Percentiles rank a stretch among this genome's conserved stretches.
phyloP scores from a whole-genome alignment of 2,329 filamentous ascomycete species.

The Mycosphaerella arachidis region DNA sequence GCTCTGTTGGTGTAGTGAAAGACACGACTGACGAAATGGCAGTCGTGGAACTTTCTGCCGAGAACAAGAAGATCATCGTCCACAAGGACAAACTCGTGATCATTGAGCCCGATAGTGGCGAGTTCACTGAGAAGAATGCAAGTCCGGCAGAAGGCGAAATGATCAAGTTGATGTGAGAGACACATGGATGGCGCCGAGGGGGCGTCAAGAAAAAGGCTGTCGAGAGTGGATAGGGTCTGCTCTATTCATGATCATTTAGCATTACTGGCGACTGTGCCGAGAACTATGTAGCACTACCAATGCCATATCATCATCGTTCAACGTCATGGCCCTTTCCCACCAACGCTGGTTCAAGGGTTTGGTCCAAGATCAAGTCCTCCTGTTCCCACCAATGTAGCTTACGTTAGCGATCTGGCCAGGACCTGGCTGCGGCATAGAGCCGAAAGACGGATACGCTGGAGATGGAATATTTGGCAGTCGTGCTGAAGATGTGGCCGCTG shows the following conservation, averaged over 20 bases:
- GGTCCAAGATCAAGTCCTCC: not conserved
- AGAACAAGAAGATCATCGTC: too few species aligned
- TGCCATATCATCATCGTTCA: not conserved
- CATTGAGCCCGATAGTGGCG: too few species aligned
- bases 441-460: conserved; percentile 1
- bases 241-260: not conserved
- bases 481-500: conserved; percentile 11
- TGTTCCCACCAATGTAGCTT: not conserved
- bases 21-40: too few species aligned
- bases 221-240: not conserved
- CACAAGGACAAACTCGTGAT: too few species aligned
- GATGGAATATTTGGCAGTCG: conserved; percentile 10
- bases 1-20: too few species aligned
- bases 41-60: too few species aligned
- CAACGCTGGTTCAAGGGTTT: not conserved
- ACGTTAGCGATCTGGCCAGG: conserved; percentile 5
- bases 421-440: conserved; percentile 2
- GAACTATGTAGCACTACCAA: not conserved
- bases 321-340: not conserved
- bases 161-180: too few species aligned
- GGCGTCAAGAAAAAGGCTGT: not conserved
- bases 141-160: too few species aligned
- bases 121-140: too few species aligned
- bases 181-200: too few species aligned
- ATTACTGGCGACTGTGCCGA: not conserved